These are phyloP conservation scores for Colletotrichum incanum DNA, from an alignment of 2,329 filamentous ascomycete species.

Conservation along the genomic window DNA sequence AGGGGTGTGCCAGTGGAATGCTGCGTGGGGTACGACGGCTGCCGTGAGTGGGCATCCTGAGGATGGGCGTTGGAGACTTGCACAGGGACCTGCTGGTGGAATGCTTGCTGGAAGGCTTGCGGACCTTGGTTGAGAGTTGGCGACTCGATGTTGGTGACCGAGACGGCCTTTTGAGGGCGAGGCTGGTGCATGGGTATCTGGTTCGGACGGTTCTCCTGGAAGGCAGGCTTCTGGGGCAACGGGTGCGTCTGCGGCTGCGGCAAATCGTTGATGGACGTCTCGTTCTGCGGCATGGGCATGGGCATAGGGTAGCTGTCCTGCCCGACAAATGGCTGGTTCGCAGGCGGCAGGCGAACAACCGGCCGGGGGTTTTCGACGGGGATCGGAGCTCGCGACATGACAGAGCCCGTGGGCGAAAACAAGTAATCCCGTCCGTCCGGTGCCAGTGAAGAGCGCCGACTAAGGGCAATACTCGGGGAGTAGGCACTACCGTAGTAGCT, in stretches of 20 bases:
- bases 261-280: slow-evolving; percentile 65
- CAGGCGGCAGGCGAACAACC: slow-evolving; percentile 86
- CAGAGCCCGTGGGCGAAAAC: slow-evolving; percentile 85
- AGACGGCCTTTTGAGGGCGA: slow-evolving; percentile 93
- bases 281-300: slow-evolving; percentile 43
- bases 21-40: slow-evolving; percentile 80
- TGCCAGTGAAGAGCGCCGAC: slow-evolving; percentile 85
- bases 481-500: slow-evolving; percentile 82
- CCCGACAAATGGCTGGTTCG: slow-evolving; percentile 51
- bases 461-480: slow-evolving; percentile 89
- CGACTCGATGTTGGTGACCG: slow-evolving; percentile 92
- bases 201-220: slow-evolving; percentile 70
- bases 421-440: slow-evolving; percentile 79
- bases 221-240: slow-evolving; percentile 71
- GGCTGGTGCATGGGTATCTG: slow-evolving; percentile 90
- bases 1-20: slow-evolving; percentile 84
- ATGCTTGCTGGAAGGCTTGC: slow-evolving; percentile 90
- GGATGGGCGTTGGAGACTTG: slow-evolving; percentile 74
- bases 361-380: slow-evolving; percentile 76
- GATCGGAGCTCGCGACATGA: slow-evolving; percentile 78
- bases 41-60: slow-evolving; percentile 75
- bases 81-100: slow-evolving; percentile 93
- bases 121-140: slow-evolving; percentile 76
- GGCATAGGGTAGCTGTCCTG: slow-evolving; percentile 24
- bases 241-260: slow-evolving; percentile 72